Evolutionary conservation across 2,329 filamentous ascomycete species (phyloP), one percentile per base, ranked within the genome.

Genomic region (Daldinia eschscholtzii): DNA sequence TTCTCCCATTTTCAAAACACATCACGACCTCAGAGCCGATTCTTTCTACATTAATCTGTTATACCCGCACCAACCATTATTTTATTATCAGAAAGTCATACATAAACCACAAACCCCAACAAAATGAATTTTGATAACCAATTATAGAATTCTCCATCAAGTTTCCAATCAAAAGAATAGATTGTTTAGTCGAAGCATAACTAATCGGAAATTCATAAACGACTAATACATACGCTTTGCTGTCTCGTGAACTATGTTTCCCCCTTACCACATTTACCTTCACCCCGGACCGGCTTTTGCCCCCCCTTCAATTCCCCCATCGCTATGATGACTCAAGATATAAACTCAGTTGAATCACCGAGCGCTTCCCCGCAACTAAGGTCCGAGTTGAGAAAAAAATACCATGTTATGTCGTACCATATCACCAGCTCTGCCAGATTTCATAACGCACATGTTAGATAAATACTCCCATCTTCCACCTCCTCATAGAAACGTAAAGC

Each of bases 221-320:
- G 15, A 13, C 35, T 18, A n/a, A 39, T 15, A 26, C 26, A 48
- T 4, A 28, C 44, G 28, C 23, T 28, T 28, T 23, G 20, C 12
- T 6, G 12, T 48, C 44, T 48, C 44, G 44, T 48, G 23, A 52
- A 33, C 46, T 6, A 52, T 52, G 26, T 18, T 52, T 52, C 15
- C 28, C 26, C 6, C 46, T 52, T 57, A 33, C 42, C 68, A 68
- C 64, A 65, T 67, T 65, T 65, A 63, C 61, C 68, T 70, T 68
- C 61, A 12, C 26, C 56, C 53, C 37, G 48, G 61, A 3, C 61
- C 68, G 64, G 50, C 26, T 37, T 23, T 42, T 23, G 23, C 41
- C 37, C 53, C 26, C 4, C 33, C 5, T 23, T 35, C 39, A 15
- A 26, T 23, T 44, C 15, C 28, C 3, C 46, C n/a, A 52, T 7